Evolutionary conservation across 352 stramenopile genomes (phyloP).

Genomic region (Blastocystis sp.): DNA sequence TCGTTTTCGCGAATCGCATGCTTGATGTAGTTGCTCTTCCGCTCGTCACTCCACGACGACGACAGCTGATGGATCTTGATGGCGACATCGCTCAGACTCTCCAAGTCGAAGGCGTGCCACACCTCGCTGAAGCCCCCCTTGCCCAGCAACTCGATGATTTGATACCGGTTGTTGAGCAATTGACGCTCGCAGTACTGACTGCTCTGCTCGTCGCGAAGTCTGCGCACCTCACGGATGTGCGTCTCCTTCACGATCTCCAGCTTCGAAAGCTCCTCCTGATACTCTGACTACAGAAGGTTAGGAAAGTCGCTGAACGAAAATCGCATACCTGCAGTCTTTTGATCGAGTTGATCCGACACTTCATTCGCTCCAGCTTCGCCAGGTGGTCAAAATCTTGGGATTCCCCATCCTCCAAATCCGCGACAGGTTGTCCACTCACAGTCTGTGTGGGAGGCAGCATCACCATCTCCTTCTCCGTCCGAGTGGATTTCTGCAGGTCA

Average conservation of each 20-base stretch:
- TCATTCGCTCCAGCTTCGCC: constrained; percentile 5
- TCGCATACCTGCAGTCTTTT: background rate
- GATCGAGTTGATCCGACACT: constrained; percentile 6
- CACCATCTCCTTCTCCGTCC: background rate
- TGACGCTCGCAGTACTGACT: constrained; percentile 65
- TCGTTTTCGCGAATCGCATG: constrained; percentile 85
- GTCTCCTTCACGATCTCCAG: constrained; percentile 54
- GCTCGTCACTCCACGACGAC: constrained; percentile 76
- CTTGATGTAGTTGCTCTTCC: constrained; percentile 83
- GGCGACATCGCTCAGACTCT: constrained; percentile 73
- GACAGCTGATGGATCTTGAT: constrained; percentile 86
- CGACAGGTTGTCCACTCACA: too few species aligned
- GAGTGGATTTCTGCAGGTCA: background rate
- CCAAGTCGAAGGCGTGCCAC: constrained; percentile 76
- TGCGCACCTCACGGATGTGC: constrained; percentile 53
- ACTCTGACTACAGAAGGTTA: background rate
- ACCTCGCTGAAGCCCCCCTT: constrained; percentile 83
- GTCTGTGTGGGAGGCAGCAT: background rate
- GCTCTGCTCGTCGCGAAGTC: constrained; percentile 53
- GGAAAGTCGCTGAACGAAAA: background rate
- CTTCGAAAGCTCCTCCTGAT: background rate
- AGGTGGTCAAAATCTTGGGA: constrained; percentile 49
- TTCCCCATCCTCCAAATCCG: constrained; percentile 1
- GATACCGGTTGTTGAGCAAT: constrained; percentile 73
- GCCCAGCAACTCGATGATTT: constrained; percentile 77